A percentile compares a stretch with the other conserved stretches of the same genome.
These are phyloP conservation scores for Neofusicoccum umdonicola DNA, from an alignment of 2,329 filamentous ascomycete genomes.

Conservation along the genomic window DNA sequence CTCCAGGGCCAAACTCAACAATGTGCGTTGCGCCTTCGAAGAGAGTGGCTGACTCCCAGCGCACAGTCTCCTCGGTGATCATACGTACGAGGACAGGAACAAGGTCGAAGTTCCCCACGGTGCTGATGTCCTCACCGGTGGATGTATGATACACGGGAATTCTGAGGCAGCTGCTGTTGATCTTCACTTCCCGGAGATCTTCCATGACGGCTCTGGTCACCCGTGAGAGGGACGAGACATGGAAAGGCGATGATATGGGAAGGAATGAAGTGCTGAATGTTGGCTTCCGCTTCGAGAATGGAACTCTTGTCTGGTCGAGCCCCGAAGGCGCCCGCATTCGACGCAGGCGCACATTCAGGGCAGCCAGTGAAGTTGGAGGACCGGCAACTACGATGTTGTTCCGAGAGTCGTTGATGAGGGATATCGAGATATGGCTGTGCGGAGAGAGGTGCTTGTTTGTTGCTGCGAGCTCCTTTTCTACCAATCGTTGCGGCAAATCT, in stretches of 20 bases:
- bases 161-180: constrained; percentile 22
- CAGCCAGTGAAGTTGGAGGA: constrained; percentile 29
- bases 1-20: constrained; percentile 27
- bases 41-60: constrained; percentile 23
- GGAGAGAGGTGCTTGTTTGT: constrained; percentile 28
- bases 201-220: constrained; percentile 8
- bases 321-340: constrained; percentile 22
- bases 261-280: constrained; percentile 37
- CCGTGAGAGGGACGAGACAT: constrained; percentile 34
- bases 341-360: constrained; percentile 27
- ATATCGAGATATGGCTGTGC: constrained; percentile 24
- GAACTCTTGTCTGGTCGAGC: constrained; percentile 9
- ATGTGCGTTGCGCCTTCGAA: constrained; percentile 22
- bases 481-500: constrained; percentile 23
- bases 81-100: constrained; percentile 22
- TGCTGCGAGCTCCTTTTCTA: constrained; percentile 24
- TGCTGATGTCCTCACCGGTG: constrained; percentile 22
- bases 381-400: constrained; percentile 33
- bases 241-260: constrained; percentile 43
- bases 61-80: constrained; percentile 23
- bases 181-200: constrained; percentile 6
- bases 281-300: constrained; percentile 19
- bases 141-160: constrained; percentile 23
- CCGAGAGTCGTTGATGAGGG: constrained; percentile 31
- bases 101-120: constrained; percentile 20